phyloP scores from a whole-genome alignment of 371 early-diverging fungal species.

The Apophysomyces ossiformis region DNA sequence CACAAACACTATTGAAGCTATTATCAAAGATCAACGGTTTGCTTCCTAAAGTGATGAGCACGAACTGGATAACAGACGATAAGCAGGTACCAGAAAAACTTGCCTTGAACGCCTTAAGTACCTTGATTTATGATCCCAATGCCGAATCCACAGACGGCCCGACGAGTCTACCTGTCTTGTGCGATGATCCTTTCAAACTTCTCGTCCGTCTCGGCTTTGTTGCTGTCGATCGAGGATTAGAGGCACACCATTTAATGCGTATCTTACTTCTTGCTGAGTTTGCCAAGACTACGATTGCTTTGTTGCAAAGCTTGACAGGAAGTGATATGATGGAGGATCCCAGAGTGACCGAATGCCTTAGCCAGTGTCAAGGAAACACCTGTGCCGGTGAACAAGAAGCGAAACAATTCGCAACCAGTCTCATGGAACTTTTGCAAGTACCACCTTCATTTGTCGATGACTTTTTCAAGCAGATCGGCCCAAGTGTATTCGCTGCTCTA shows the following conservation, averaged over 20 bases:
- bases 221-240: conserved; percentile 40
- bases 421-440: conserved; percentile 13
- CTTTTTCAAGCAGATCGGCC: conserved; percentile 8
- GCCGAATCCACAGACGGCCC: background rate
- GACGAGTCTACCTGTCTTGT: conserved; percentile 52
- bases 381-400: background rate
- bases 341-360: conserved; percentile 8
- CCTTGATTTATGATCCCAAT: background rate
- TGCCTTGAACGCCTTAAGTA: background rate
- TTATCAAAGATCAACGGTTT: conserved; percentile 58
- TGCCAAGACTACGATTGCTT: conserved; percentile 51
- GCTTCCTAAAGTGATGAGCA: conserved; percentile 36
- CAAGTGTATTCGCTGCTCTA: conserved; percentile 19
- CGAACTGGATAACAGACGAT: conserved; percentile 33
- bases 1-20: conserved; percentile 63
- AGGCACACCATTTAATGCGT: conserved; percentile 68
- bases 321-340: conserved; percentile 20
- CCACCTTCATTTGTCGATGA: background rate
- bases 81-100: background rate
- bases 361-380: background rate
- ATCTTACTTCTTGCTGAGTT: conserved; percentile 69
- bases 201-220: conserved; percentile 62
- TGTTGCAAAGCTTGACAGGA: conserved; percentile 29
- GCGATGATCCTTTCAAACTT: conserved; percentile 67
- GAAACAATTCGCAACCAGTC: conserved; percentile 1